Conservation (phyloP, 352 stramenopile species). For the Peronosclerospora sorghi region DNA sequence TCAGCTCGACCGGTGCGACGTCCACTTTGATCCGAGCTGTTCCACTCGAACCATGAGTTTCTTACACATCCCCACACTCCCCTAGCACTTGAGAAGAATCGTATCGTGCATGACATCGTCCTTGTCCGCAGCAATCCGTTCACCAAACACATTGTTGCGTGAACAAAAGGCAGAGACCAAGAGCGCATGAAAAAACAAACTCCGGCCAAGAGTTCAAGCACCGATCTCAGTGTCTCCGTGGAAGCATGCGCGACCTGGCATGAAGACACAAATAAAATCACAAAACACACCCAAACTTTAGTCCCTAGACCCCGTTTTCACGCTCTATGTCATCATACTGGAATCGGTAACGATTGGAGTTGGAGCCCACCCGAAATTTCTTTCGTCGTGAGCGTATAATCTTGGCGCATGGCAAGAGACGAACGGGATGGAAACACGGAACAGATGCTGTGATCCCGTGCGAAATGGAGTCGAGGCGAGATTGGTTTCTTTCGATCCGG, state of each 20-base stretch:
- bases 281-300: neutral
- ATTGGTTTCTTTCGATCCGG: slow-evolving; percentile 60
- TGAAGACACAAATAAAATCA: slow-evolving; percentile 7
- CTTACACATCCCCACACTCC: too few relatives aligned
- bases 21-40: slow-evolving; percentile 73
- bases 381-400: slow-evolving; percentile 75
- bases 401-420: slow-evolving; percentile 57
- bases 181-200: slow-evolving; percentile 79
- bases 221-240: slow-evolving; percentile 38
- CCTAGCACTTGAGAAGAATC: neutral
- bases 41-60: neutral
- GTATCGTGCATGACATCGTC: slow-evolving; percentile 56
- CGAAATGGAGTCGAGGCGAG: slow-evolving; percentile 60
- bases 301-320: too few relatives aligned
- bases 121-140: slow-evolving; percentile 43
- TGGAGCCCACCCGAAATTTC: slow-evolving; percentile 76
- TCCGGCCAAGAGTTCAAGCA: slow-evolving; percentile 77
- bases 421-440: slow-evolving; percentile 44
- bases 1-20: slow-evolving; percentile 57
- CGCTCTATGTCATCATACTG: too few relatives aligned
- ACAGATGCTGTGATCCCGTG: slow-evolving; percentile 60
- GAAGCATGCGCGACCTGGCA: slow-evolving; percentile 50
- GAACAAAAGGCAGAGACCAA: slow-evolving; percentile 65
- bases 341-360: slow-evolving; percentile 72
- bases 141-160: slow-evolving; percentile 60